phyloP scores from a whole-genome alignment of 139 green algal genomes.

The Chlorella sp. region DNA sequence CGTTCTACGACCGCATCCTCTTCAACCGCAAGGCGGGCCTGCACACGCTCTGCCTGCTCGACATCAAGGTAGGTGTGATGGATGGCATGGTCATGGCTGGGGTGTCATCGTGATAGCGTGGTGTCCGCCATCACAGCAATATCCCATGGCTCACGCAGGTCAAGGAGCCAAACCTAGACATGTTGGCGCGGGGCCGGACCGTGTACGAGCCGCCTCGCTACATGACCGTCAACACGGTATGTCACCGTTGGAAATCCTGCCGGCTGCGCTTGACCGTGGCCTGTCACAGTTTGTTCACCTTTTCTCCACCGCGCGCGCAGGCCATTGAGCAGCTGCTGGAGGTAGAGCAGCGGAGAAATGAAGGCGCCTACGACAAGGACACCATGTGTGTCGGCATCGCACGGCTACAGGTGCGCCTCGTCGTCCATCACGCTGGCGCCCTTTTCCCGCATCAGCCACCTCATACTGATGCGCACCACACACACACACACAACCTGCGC shows the following conservation, averaged over 20 bases:
- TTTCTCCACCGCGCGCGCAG: constrained; percentile 13
- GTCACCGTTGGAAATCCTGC: no score
- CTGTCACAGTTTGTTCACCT: no score
- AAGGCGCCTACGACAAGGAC: constrained; percentile 57
- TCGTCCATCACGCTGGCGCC: constrained; percentile 5
- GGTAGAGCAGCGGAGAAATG: constrained; percentile 62
- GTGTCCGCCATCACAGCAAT: no score
- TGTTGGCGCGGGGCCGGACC: constrained; percentile 70
- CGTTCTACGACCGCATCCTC: constrained; percentile 38
- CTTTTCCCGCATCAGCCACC: no score
- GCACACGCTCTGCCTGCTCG: constrained; percentile 94
- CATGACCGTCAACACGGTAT: constrained; percentile 38
- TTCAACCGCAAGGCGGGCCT: constrained; percentile 55
- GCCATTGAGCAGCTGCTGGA: constrained; percentile 83
- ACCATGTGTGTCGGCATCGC: constrained; percentile 79
- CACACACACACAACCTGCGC: background rate
- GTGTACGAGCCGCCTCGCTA: constrained; percentile 86
- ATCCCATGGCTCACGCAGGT: no score
- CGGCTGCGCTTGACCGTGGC: no score
- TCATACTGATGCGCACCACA: no score
- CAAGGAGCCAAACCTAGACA: constrained; percentile 85
- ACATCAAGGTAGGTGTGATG: no score
- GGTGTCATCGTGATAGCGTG: no score
- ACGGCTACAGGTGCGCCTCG: constrained; percentile 61
- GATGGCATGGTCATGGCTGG: no score